These are phyloP conservation scores for Carex kokanica DNA, from an alignment of 176 grass and related monocot genomes.

Conservation along the genomic window DNA sequence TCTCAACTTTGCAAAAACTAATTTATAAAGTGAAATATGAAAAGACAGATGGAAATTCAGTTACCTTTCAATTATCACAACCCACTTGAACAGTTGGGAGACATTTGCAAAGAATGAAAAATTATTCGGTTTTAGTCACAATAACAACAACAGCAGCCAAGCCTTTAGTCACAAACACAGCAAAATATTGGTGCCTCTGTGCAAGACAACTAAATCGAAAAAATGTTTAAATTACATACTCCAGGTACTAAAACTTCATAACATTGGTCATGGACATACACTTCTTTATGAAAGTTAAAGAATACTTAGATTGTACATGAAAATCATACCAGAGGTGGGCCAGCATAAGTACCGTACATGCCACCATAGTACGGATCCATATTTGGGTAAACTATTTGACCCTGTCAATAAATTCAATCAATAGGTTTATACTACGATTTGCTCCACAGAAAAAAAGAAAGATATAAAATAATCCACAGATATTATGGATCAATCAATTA, in stretches of 20 bases:
- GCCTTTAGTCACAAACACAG: background rate
- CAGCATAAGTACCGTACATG: slow-evolving; percentile 71
- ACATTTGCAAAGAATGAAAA: background rate
- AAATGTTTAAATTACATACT: background rate
- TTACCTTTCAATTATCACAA: background rate
- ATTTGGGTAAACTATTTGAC: slow-evolving; percentile 63
- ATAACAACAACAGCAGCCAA: too few relatives aligned
- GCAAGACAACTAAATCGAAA: background rate
- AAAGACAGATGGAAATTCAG: background rate
- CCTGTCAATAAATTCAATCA: slow-evolving; percentile 31
- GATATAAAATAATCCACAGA: background rate
- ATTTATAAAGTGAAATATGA: background rate
- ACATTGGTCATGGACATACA: background rate
- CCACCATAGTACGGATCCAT: slow-evolving; percentile 67
- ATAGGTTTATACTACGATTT: background rate
- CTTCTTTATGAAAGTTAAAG: background rate
- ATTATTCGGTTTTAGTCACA: background rate
- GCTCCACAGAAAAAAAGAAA: background rate
- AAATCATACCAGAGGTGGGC: slow-evolving; percentile 52
- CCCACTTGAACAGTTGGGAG: background rate
- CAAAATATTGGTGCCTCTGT: background rate
- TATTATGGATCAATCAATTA: background rate
- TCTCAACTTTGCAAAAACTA: background rate
- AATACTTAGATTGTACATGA: background rate
- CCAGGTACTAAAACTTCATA: background rate